Percentiles rank a stretch among this genome's conserved stretches.
Evolutionary conservation across 2,329 filamentous ascomycete genomes (phyloP).

Genomic region (Hirsutella minnesotensis): DNA sequence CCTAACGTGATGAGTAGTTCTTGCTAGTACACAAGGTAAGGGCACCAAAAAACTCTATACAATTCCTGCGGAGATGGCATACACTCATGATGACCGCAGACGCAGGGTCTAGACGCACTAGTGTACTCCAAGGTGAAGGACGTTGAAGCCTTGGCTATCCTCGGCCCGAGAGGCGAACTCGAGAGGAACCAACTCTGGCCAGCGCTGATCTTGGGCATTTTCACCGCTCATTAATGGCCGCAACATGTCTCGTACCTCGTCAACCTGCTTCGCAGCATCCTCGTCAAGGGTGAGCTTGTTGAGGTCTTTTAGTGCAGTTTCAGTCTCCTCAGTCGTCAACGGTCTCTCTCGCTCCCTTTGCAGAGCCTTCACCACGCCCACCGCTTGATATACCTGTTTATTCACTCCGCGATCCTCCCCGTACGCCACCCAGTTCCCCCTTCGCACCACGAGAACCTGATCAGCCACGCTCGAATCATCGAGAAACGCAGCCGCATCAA

Average conservation of each 20-base stretch:
- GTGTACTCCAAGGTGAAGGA: neutral
- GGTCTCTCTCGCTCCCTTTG: slow-evolving; percentile 15
- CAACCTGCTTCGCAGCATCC: slow-evolving; percentile 6
- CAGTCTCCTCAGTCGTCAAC: slow-evolving; percentile 14
- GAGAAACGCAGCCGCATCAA: slow-evolving; percentile 23
- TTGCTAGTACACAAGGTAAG: too few species aligned
- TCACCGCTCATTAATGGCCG: neutral
- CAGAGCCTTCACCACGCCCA: slow-evolving; percentile 12
- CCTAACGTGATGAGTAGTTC: too few species aligned
- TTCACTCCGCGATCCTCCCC: slow-evolving; percentile 5
- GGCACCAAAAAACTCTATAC: too few species aligned
- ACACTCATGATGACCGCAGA: too few species aligned
- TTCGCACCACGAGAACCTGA: slow-evolving; percentile 25
- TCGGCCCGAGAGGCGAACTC: neutral
- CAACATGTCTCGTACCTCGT: neutral
- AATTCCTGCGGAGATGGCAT: too few species aligned
- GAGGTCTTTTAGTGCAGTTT: slow-evolving; percentile 12
- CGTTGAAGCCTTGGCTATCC: neutral
- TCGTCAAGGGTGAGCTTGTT: slow-evolving; percentile 11
- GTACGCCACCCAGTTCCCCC: slow-evolving; percentile 24
- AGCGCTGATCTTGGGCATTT: neutral
- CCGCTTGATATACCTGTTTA: neutral
- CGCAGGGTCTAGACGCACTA: neutral
- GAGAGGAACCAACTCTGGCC: neutral
- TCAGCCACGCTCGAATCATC: slow-evolving; percentile 19